These are phyloP conservation scores for Schrenkiella parvula DNA, from an alignment of 345 rosid genomes.

Conservation along the genomic window DNA sequence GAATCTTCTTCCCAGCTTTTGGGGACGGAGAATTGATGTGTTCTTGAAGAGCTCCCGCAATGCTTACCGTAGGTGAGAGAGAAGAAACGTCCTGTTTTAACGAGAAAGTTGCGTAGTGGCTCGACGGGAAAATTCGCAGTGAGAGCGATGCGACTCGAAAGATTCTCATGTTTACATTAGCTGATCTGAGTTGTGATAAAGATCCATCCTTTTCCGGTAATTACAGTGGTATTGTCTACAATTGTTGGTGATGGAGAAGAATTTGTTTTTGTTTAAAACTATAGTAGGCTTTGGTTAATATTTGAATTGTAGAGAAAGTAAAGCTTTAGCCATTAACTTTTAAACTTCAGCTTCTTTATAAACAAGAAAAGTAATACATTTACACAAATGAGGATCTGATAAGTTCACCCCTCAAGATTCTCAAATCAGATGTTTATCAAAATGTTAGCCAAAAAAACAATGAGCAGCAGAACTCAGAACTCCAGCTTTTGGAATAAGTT, in stretches of 20 bases:
- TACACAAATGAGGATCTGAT: no score
- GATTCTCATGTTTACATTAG: constrained; percentile 15
- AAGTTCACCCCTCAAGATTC: neutral
- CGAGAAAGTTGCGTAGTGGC: constrained; percentile 9
- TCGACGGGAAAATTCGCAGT: neutral
- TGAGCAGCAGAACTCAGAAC: no score
- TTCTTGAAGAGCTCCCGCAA: constrained; percentile 60
- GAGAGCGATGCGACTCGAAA: neutral
- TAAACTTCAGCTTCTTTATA: neutral
- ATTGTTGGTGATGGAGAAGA: neutral
- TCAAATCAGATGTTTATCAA: neutral
- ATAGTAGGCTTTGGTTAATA: neutral
- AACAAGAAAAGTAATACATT: neutral
- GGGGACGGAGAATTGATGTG: constrained; percentile 63
- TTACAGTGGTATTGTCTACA: neutral
- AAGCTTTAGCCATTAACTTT: neutral
- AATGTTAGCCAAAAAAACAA: neutral
- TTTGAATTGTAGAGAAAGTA: neutral
- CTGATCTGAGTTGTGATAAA: constrained; percentile 3
- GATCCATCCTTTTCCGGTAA: neutral
- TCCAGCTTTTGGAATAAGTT: no score
- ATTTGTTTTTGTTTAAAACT: neutral
- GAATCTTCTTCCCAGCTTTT: constrained; percentile 58
- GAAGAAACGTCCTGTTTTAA: constrained; percentile 10
- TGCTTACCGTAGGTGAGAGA: constrained; percentile 25